Base-by-base conservation (phyloP, 2,329 filamentous ascomycete species). In the Fusarium subtropicale region DNA sequence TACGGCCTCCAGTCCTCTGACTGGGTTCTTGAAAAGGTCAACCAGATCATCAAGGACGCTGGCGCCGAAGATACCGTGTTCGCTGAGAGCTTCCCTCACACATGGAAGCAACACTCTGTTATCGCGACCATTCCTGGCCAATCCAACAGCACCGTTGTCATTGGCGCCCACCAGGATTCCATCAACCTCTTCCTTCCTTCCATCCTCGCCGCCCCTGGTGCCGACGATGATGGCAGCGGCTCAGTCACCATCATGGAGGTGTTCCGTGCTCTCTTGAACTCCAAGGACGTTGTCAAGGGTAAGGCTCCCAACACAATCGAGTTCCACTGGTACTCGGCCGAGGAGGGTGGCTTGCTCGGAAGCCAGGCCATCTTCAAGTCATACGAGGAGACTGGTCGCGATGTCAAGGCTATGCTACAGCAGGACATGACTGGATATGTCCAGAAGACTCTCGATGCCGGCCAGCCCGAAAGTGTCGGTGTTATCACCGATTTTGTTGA, bases 351-450 rank as follows among this genome's bases (percentile, higher is more conserved):
- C 34, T 84, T 97, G 46, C 86, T 97, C 5, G 94, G 94, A 62
- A 95, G 91, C 74, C 94, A 97, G 79, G 94, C 92, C 56, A 92
- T 98, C 78, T 98, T 97, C 84, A 86, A 87, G 52, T 82, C 87
- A 10, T 98, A 98, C 76, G 90, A 92, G 80, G 88, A 90, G 77
- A 81, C 87, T 24, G 86, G 87, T 33, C 87, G 90, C 28, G 89
- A 95, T 70, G 86, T 98, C 79, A 97, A 95, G 82, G 95, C 95
- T 34, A 98, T 98, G 96, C 87, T 98, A 56, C 95, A 98, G 83
- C 95, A 98, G 81, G 95, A 98, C 80, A 98, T 98, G 95, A 97
- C 93, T 2, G 95, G 95, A 20, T 97, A 91, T 78, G 87, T 94
- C 7, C 89, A 94, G 78, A 90, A 90, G 75, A 97, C 94, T 1